Percentiles rank a stretch among this genome's conserved stretches.
phyloP scores from a whole-genome alignment of 2,329 filamentous ascomycete species.

The Ophiosphaerella herpotricha region DNA sequence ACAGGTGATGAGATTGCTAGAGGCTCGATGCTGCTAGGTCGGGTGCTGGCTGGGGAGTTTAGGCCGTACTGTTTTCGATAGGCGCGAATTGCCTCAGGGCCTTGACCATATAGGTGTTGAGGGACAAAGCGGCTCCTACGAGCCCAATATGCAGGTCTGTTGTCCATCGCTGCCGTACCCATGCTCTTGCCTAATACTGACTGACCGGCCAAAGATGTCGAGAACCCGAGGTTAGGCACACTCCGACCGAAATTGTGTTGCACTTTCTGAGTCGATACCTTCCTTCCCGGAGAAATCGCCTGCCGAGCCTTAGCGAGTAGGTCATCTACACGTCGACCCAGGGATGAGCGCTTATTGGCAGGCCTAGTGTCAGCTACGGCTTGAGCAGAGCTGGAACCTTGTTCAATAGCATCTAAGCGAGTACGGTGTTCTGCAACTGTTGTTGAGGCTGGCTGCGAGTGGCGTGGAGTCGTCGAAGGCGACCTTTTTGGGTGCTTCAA shows the following conservation, averaged over 20 bases:
- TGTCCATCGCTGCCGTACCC: slow-evolving; percentile 11
- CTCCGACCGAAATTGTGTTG: slow-evolving; percentile 34
- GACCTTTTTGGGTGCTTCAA: slow-evolving; percentile 28
- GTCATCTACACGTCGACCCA: slow-evolving; percentile 3
- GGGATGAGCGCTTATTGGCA: slow-evolving; percentile 15
- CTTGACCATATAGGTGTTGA: slow-evolving; percentile 41
- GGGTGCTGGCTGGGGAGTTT: slow-evolving; percentile 18
- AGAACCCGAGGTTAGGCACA: slow-evolving; percentile 26
- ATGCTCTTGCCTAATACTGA: slow-evolving; percentile 20
- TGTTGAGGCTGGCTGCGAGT: slow-evolving; percentile 4
- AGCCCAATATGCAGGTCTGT: slow-evolving; percentile 36
- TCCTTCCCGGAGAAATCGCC: slow-evolving; percentile 9
- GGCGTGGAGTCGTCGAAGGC: slow-evolving; percentile 10
- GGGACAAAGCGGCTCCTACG: slow-evolving; percentile 44
- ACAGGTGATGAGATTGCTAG: slow-evolving; percentile 30
- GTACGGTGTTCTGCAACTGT: slow-evolving; percentile 27
- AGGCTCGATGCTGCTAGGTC: slow-evolving; percentile 23
- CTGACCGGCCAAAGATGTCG: slow-evolving; percentile 13
- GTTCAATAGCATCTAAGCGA: slow-evolving; percentile 27
- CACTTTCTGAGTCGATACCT: slow-evolving; percentile 9
- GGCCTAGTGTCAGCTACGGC: slow-evolving; percentile 8
- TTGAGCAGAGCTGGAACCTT: slow-evolving; percentile 16
- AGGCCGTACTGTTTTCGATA: slow-evolving; percentile 26
- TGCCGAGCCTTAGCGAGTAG: slow-evolving; percentile 20
- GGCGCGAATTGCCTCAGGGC: slow-evolving; percentile 34